Evolutionary conservation across 345 rosid genomes (phyloP).

Genomic region (Theobroma cacao): DNA sequence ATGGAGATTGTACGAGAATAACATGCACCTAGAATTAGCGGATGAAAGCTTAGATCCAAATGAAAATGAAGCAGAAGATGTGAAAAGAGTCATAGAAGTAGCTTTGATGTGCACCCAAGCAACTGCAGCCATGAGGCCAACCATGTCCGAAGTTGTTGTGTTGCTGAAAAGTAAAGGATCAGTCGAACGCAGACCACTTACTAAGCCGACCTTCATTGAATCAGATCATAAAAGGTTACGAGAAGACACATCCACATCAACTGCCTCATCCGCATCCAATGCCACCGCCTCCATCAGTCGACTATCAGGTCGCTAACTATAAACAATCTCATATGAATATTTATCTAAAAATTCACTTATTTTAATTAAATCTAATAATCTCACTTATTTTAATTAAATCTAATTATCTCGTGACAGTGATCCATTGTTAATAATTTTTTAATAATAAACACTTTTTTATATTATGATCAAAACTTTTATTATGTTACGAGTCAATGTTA

Average conservation of each 20-base stretch:
- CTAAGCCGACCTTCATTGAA: slow-evolving; percentile 27
- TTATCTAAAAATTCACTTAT: too few species aligned
- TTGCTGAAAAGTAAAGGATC: slow-evolving; percentile 25
- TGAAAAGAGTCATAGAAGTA: slow-evolving; percentile 29
- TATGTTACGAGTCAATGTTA: too few species aligned
- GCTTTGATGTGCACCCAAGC: slow-evolving; percentile 41
- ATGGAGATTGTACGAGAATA: slow-evolving; percentile 36
- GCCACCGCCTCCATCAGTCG: slow-evolving; percentile 22
- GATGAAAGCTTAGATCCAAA: slow-evolving; percentile 26
- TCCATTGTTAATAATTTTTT: too few species aligned
- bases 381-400: too few species aligned
- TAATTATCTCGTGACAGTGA: too few species aligned
- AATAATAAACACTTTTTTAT: too few species aligned
- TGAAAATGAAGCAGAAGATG: slow-evolving; percentile 34
- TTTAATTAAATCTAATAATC: too few species aligned
- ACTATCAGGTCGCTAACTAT: background rate
- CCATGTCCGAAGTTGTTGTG: slow-evolving; percentile 38
- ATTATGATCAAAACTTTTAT: too few species aligned
- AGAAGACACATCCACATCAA: slow-evolving; percentile 16
- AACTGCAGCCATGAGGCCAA: slow-evolving; percentile 27
- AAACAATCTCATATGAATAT: too few species aligned
- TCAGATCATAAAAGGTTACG: background rate
- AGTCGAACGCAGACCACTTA: slow-evolving; percentile 3
- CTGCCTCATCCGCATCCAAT: slow-evolving; percentile 19
- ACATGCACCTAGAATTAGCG: slow-evolving; percentile 23